Base-by-base conservation (phyloP, 116 monocot genomes). In the Zostera marina region DNA sequence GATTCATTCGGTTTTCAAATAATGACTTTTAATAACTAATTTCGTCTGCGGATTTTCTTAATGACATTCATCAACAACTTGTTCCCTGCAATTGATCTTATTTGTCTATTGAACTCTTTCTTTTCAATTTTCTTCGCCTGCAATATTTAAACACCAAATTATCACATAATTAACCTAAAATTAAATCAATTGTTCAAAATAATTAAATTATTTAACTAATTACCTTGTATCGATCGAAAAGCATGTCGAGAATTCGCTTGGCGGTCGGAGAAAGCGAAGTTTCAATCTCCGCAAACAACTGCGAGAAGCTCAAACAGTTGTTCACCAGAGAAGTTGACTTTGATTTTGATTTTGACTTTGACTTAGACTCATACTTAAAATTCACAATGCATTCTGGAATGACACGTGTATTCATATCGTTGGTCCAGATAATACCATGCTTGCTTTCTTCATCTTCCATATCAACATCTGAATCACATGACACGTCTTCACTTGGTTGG, bases 361-460 rank as follows among this genome's bases (percentile, higher is more conserved):
- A 5, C 5, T 32, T 2, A 0, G 32, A 32, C 5, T 2, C 1
- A 67, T 79, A 32, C 5, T 2, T 1, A 67, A 77, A 92, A 70
- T 69, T 92, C 59, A 92, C 80, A 47, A 92, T 41, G 42, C 68
- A 87, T 40, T 76, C 78, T 0, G 87, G 83, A 24, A 81, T 55
- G 32, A 92, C 80, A 58, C 76, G 80, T 0, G 79, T 72, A 67
- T 83, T 83, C 78, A 83, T 83, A 47, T 87, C 66, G 4, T 60
- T 71, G 60, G 69, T 68, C 92, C 92, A 87, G 8, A 87, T 65
- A 12, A 87, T 43, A 47, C n/a, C n/a, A n/a, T 74, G 76, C 92
- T 80, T 73, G 19, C 56, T 74, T 2, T 83, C 83, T 41, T 76
- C 78, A 10, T 12, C 42, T 0, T 64, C 23, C 60, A 81, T 70